Conservation (phyloP, 2,329 filamentous ascomycete genomes). For the Pestalotiopsis sp. region DNA sequence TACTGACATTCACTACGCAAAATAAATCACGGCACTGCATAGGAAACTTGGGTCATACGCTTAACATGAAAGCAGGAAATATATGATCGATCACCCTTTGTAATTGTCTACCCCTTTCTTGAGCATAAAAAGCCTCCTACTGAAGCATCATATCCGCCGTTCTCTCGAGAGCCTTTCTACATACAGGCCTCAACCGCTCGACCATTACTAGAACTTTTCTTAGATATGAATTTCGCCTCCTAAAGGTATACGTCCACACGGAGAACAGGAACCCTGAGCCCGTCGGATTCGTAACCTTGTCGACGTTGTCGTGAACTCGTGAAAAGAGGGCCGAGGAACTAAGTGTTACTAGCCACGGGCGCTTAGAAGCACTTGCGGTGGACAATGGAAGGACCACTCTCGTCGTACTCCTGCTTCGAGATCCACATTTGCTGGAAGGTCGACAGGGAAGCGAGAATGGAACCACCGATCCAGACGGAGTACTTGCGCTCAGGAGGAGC, state of each 20-base stretch:
- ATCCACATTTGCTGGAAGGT: slow-evolving; percentile 99
- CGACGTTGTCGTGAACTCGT: slow-evolving; percentile 43
- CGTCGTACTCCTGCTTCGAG: slow-evolving; percentile 99
- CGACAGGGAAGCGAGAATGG: slow-evolving; percentile 97
- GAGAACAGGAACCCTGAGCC: slow-evolving; percentile 39
- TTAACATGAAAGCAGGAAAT: slow-evolving; percentile 46
- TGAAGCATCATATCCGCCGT: slow-evolving; percentile 51
- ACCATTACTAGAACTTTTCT: slow-evolving; percentile 60
- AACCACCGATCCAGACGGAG: slow-evolving; percentile 99
- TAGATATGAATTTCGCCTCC: slow-evolving; percentile 56
- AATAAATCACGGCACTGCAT: neutral
- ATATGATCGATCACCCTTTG: slow-evolving; percentile 58
- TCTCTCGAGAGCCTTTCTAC: slow-evolving; percentile 46
- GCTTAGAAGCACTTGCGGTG: slow-evolving; percentile 99
- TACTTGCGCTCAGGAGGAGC: slow-evolving; percentile 99
- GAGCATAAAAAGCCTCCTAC: slow-evolving; percentile 52
- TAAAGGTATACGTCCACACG: slow-evolving; percentile 47
- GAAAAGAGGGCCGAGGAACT: slow-evolving; percentile 27
- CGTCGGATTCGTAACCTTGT: slow-evolving; percentile 44
- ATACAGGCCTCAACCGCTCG: slow-evolving; percentile 47
- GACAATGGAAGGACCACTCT: slow-evolving; percentile 98
- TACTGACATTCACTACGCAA: neutral
- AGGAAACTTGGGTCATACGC: slow-evolving; percentile 20
- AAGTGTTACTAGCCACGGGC: slow-evolving; percentile 10
- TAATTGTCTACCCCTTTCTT: slow-evolving; percentile 50